phyloP scores from a whole-genome alignment of 2,329 filamentous ascomycete genomes.

The Mariannaea sp. region DNA sequence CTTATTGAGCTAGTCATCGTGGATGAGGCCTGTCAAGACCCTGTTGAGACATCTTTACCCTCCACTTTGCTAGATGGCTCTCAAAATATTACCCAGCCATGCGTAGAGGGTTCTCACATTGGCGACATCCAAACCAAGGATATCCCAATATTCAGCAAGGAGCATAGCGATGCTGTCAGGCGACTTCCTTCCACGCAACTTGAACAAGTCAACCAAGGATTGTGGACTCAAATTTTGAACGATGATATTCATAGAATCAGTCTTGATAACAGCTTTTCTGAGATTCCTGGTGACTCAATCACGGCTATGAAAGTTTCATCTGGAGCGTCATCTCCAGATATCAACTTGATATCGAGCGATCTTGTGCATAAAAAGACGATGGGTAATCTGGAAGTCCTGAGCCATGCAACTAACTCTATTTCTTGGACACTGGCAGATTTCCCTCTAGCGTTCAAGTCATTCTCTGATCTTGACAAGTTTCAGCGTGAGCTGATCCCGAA shows the following conservation, averaged over 20 bases:
- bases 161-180: neutral
- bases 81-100: neutral
- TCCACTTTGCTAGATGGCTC: neutral
- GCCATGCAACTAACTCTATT: neutral
- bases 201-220: slow-evolving; percentile 34
- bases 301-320: slow-evolving; percentile 42
- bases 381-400: neutral
- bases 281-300: slow-evolving; percentile 54
- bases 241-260: slow-evolving; percentile 42
- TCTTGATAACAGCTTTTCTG: slow-evolving; percentile 54
- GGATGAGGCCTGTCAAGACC: neutral
- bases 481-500: neutral
- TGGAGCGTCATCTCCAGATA: slow-evolving; percentile 3
- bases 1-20: neutral
- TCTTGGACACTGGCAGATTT: slow-evolving; percentile 36
- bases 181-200: slow-evolving; percentile 1
- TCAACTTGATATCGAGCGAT: slow-evolving; percentile 4
- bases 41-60: neutral
- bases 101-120: neutral
- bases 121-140: neutral
- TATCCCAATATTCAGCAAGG: slow-evolving; percentile 1
- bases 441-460: slow-evolving; percentile 27
- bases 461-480: slow-evolving; percentile 9
- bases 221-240: slow-evolving; percentile 46
- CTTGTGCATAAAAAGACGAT: slow-evolving; percentile 18